These are phyloP conservation scores for Elasticomyces elasticus DNA, from an alignment of 495 filamentous ascomycete genomes.

Conservation along the genomic window DNA sequence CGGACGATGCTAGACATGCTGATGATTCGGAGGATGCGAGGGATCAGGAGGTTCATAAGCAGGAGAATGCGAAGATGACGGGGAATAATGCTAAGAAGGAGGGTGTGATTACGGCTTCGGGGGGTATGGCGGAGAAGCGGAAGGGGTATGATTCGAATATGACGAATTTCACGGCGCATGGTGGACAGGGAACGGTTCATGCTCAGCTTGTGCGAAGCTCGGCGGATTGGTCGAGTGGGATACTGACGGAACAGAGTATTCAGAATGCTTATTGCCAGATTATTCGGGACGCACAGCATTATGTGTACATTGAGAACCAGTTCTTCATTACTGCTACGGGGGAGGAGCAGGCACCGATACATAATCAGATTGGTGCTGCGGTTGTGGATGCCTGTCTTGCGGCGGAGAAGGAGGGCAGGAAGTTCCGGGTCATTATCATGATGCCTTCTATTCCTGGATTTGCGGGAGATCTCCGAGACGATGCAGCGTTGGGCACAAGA, in stretches of 20 bases:
- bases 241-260: constrained; percentile 79
- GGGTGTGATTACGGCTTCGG: constrained; percentile 15
- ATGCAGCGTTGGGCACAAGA: constrained; percentile 68
- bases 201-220: constrained; percentile 82
- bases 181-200: constrained; percentile 57
- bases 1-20: not conserved
- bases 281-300: constrained; percentile 77
- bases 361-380: constrained; percentile 75
- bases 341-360: constrained; percentile 70
- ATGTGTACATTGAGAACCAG: constrained; percentile 95
- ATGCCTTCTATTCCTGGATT: constrained; percentile 91
- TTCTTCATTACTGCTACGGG: constrained; percentile 97
- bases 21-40: not conserved
- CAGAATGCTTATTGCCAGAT: constrained; percentile 83
- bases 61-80: constrained; percentile 17
- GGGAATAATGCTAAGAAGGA: constrained; percentile 19
- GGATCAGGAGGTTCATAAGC: not conserved
- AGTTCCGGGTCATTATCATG: constrained; percentile 82
- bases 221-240: constrained; percentile 90
- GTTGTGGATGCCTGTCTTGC: constrained; percentile 83
- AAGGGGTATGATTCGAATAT: constrained; percentile 11
- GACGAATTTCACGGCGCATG: not conserved
- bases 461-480: constrained; percentile 75
- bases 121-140: constrained; percentile 15
- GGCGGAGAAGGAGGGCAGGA: constrained; percentile 73